Conservation (phyloP, 2,329 filamentous ascomycete genomes). For the Aspergillus neotritici region DNA sequence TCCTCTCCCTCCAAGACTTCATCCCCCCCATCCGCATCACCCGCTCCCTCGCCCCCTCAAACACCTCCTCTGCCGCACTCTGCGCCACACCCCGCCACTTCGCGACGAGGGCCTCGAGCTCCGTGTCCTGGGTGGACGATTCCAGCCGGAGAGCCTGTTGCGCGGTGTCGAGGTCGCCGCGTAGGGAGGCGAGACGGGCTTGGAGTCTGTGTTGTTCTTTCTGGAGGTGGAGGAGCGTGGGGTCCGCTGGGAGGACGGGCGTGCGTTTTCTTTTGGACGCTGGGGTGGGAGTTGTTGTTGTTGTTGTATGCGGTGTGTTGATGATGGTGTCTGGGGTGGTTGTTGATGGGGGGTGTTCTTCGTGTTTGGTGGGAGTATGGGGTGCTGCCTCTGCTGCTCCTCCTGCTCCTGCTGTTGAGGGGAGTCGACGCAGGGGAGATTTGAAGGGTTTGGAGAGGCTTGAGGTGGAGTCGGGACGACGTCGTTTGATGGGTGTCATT, state of each 20-base stretch:
- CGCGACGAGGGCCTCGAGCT: conserved; percentile 51
- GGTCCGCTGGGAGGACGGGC: conserved; percentile 15
- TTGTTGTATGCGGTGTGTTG: background rate
- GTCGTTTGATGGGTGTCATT: conserved; percentile 49
- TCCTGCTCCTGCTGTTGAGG: conserved; percentile 7
- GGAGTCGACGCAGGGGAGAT: conserved; percentile 56
- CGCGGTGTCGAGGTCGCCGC: conserved; percentile 44
- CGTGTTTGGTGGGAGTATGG: background rate
- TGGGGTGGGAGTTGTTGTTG: background rate
- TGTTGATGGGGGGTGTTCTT: too few relatives aligned
- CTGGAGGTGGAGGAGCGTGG: conserved; percentile 28
- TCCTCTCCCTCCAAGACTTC: conserved; percentile 49
- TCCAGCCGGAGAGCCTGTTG: conserved; percentile 52
- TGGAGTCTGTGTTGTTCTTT: conserved; percentile 32
- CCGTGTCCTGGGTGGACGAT: conserved; percentile 42
- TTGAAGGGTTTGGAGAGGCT: conserved; percentile 66
- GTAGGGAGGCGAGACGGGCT: conserved; percentile 27
- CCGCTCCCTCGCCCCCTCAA: conserved; percentile 54
- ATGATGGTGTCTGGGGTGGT: background rate
- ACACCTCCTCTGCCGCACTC: conserved; percentile 63
- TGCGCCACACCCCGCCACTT: conserved; percentile 60
- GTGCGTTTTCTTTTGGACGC: conserved; percentile 1
- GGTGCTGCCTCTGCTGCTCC: conserved; percentile 5
- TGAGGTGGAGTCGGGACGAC: conserved; percentile 55
- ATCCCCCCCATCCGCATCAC: conserved; percentile 61